Percentiles rank a stretch among this genome's conserved stretches.
phyloP scores from a whole-genome alignment of 306 rosid genomes.

The Glycine soja region DNA sequence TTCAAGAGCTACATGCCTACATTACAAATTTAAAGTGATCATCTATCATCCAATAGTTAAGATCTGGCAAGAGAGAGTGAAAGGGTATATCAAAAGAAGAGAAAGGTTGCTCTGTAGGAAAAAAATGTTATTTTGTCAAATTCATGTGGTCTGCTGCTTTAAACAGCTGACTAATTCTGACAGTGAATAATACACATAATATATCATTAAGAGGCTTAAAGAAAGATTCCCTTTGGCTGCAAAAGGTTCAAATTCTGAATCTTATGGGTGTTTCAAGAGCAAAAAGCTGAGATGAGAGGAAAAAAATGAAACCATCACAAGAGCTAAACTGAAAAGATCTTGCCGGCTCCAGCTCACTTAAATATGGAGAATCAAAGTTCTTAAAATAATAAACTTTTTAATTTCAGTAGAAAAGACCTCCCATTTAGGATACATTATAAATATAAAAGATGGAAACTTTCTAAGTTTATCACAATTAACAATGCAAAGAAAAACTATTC shows the following conservation, averaged over 20 bases:
- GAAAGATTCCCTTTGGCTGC: conserved; percentile 15
- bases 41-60: neutral
- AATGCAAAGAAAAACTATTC: conserved; percentile 4
- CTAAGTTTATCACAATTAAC: conserved; percentile 6
- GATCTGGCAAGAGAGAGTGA: neutral
- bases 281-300: neutral
- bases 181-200: conserved; percentile 6
- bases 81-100: neutral
- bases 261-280: neutral
- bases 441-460: neutral
- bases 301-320: neutral
- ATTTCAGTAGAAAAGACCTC: neutral
- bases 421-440: neutral
- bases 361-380: neutral
- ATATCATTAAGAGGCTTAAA: conserved; percentile 14
- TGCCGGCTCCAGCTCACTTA: neutral
- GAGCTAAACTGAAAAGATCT: neutral
- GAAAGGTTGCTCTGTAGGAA: neutral
- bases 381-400: neutral
- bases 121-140: neutral
- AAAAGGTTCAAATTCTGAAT: conserved; percentile 21
- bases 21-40: conserved; percentile 6
- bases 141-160: neutral
- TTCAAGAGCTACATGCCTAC: neutral
- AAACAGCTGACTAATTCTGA: neutral